Percentiles rank a stretch among this genome's conserved stretches.
Evolutionary conservation across 148 eudicot genomes (phyloP).

Genomic region (Gaultheria prostrata): DNA sequence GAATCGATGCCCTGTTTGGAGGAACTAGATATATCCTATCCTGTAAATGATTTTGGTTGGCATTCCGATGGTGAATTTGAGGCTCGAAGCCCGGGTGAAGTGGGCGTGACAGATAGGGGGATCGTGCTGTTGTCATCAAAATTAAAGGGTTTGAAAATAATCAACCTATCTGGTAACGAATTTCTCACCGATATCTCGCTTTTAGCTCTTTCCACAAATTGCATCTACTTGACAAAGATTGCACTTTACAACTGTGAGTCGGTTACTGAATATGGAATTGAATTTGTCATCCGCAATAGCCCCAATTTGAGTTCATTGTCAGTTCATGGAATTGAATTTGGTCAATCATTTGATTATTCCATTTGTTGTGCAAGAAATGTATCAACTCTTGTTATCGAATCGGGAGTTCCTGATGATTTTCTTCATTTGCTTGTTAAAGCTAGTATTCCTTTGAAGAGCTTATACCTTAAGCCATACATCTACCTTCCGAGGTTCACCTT

Average conservation of each 20-base stretch:
- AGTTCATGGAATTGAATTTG: constrained; percentile 14
- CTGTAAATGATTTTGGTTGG: constrained; percentile 1
- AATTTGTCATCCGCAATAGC: constrained; percentile 28
- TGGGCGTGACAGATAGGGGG: constrained; percentile 49
- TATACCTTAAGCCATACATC: no score
- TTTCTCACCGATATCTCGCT: constrained; percentile 52
- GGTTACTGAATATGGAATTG: constrained; percentile 40
- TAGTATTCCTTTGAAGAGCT: constrained; percentile 36
- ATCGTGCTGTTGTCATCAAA: constrained; percentile 41
- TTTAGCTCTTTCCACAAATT: constrained; percentile 35
- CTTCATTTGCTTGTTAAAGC: constrained; percentile 33
- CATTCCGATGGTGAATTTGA: neutral
- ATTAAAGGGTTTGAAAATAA: constrained; percentile 37
- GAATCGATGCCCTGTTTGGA: constrained; percentile 40
- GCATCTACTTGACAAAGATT: constrained; percentile 48
- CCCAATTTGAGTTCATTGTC: constrained; percentile 35
- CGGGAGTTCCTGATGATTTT: constrained; percentile 49
- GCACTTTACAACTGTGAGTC: constrained; percentile 35
- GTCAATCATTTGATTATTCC: constrained; percentile 13
- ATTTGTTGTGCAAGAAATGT: constrained; percentile 31
- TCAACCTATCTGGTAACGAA: constrained; percentile 48
- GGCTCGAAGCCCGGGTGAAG: constrained; percentile 9
- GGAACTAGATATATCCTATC: constrained; percentile 41
- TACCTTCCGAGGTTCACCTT: no score
- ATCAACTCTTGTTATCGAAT: constrained; percentile 36